Conservation (phyloP, 805 yeast genomes). For the Nakazawaea holstii region DNA sequence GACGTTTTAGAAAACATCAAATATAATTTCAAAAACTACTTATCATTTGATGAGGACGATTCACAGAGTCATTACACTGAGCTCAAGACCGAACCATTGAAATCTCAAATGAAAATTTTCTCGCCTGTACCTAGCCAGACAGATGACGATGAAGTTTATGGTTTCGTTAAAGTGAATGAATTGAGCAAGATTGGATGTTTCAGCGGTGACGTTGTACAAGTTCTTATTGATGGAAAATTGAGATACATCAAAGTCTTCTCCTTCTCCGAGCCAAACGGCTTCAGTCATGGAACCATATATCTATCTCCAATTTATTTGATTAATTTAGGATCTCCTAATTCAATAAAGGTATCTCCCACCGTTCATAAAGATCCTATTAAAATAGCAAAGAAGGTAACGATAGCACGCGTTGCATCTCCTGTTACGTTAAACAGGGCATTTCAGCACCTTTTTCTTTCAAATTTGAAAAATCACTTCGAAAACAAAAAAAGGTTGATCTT, state of each 20-base stretch:
- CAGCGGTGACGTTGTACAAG: constrained; percentile 59
- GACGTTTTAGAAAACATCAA: constrained; percentile 14
- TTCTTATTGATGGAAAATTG: constrained; percentile 15
- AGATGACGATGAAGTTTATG: constrained; percentile 44
- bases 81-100: not conserved
- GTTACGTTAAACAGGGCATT: constrained; percentile 56
- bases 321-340: constrained; percentile 36
- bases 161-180: constrained; percentile 41
- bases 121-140: constrained; percentile 20
- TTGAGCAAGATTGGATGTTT: constrained; percentile 55
- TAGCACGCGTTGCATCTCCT: constrained; percentile 66
- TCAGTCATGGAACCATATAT: constrained; percentile 34
- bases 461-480: constrained; percentile 60
- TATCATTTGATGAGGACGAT: constrained; percentile 4
- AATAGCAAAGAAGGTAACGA: constrained; percentile 57
- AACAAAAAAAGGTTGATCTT: constrained; percentile 50
- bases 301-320: constrained; percentile 58
- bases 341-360: constrained; percentile 16
- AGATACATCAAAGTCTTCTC: constrained; percentile 44
- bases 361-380: constrained; percentile 24
- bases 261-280: constrained; percentile 57
- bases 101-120: not conserved
- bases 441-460: constrained; percentile 56
- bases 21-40: constrained; percentile 15
- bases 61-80: not conserved